These are phyloP conservation scores for Xanthoconium purpureum DNA, from an alignment of 768 basidiomycete genomes.

Conservation along the genomic window DNA sequence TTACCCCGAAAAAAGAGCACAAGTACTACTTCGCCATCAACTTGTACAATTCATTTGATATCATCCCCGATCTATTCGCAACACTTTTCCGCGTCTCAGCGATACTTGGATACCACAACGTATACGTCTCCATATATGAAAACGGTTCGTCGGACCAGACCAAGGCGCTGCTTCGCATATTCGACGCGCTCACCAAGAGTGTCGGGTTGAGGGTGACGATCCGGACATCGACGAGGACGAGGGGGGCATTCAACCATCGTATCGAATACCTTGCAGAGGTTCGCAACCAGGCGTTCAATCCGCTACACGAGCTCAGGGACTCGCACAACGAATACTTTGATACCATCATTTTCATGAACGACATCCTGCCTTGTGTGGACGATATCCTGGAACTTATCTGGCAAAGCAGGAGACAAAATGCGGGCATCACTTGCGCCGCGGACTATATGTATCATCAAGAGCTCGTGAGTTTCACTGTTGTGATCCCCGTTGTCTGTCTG, in stretches of 20 bases:
- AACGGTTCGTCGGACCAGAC: slow-evolving; percentile 99
- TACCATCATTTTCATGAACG: slow-evolving; percentile 98
- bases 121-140: slow-evolving; percentile 98
- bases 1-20: slow-evolving; percentile 59
- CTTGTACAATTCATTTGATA: slow-evolving; percentile 98
- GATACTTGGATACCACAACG: slow-evolving; percentile 95
- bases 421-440: slow-evolving; percentile 95
- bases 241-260: slow-evolving; percentile 97
- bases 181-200: slow-evolving; percentile 85
- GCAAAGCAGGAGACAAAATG: slow-evolving; percentile 90
- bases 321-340: slow-evolving; percentile 93
- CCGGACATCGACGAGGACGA: slow-evolving; percentile 85
- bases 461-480: slow-evolving; percentile 49
- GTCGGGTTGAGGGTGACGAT: slow-evolving; percentile 94
- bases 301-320: slow-evolving; percentile 90
- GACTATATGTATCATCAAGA: slow-evolving; percentile 99
- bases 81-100: slow-evolving; percentile 92
- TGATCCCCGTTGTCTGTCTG: neutral
- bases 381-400: slow-evolving; percentile 97
- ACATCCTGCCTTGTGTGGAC: slow-evolving; percentile 96
- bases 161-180: slow-evolving; percentile 92
- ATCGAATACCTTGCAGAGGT: slow-evolving; percentile 99
- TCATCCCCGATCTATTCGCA: slow-evolving; percentile 96
- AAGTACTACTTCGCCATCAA: slow-evolving; percentile 99
- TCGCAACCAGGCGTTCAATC: slow-evolving; percentile 96